Evolutionary conservation across 805 yeast genomes (phyloP).

Genomic region (Teunomyces gatunensis): DNA sequence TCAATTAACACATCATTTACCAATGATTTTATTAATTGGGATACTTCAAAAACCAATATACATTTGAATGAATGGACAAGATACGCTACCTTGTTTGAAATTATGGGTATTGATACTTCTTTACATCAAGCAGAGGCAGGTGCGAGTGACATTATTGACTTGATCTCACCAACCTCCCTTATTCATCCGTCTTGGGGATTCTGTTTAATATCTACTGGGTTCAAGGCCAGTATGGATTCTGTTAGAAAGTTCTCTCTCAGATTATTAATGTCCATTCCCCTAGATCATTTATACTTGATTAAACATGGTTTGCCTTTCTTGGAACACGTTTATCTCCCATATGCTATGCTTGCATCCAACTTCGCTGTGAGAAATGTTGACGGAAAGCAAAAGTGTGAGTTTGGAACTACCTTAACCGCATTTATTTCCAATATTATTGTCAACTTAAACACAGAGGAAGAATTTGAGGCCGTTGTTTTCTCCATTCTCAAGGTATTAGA

Average conservation of each 20-base stretch:
- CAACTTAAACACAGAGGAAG: constrained; percentile 22
- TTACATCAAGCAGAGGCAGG: constrained; percentile 85
- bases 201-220: constrained; percentile 70
- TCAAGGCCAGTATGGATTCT: constrained; percentile 73
- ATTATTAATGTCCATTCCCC: constrained; percentile 52
- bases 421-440: constrained; percentile 44
- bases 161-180: constrained; percentile 48
- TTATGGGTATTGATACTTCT: constrained; percentile 80
- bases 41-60: constrained; percentile 17
- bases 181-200: constrained; percentile 73
- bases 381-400: constrained; percentile 46
- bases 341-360: constrained; percentile 61
- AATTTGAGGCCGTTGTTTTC: constrained; percentile 20
- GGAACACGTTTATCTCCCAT: constrained; percentile 52
- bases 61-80: constrained; percentile 63
- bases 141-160: constrained; percentile 52
- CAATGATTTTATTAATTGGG: constrained; percentile 45
- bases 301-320: constrained; percentile 41
- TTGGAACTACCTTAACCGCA: constrained; percentile 50
- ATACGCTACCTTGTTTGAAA: constrained; percentile 72
- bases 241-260: constrained; percentile 63
- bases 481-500: constrained; percentile 45
- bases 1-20: constrained; percentile 34
- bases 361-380: constrained; percentile 42
- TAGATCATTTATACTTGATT: constrained; percentile 37